phyloP scores from a whole-genome alignment of 2,329 filamentous ascomycete species.

The Aspergillus ustus region DNA sequence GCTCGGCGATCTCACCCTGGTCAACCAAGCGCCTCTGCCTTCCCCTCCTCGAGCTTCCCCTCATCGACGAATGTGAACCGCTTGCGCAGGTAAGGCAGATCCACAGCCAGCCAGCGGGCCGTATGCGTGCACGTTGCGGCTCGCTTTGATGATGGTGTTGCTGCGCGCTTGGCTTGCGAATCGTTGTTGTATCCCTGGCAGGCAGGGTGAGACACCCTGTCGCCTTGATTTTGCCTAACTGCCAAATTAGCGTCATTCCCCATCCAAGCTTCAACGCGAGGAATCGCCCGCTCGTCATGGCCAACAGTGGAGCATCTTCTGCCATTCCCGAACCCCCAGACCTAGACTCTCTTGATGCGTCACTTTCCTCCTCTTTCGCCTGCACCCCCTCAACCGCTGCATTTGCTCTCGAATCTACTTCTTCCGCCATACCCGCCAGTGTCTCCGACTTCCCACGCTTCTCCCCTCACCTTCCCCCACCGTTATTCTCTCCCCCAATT shows the following conservation, averaged over 20 bases:
- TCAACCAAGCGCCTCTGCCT: background rate
- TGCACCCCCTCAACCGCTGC: constrained; percentile 27
- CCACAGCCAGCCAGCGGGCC: constrained; percentile 21
- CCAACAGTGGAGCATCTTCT: constrained; percentile 20
- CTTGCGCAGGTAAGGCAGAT: constrained; percentile 13
- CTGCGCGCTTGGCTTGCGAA: constrained; percentile 1
- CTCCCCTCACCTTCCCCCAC: constrained; percentile 30
- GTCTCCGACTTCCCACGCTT: constrained; percentile 23
- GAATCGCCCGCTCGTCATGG: constrained; percentile 16
- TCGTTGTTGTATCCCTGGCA: background rate
- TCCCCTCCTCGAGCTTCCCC: background rate
- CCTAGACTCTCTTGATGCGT: constrained; percentile 19
- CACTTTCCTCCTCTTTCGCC: constrained; percentile 19
- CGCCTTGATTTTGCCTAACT: constrained; percentile 7
- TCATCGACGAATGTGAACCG: constrained; percentile 9
- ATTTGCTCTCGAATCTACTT: constrained; percentile 14
- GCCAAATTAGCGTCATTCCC: constrained; percentile 20
- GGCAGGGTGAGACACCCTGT: constrained; percentile 1
- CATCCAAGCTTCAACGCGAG: constrained; percentile 17
- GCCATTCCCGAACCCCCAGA: constrained; percentile 15
- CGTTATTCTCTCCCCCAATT: constrained; percentile 34
- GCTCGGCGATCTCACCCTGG: background rate
- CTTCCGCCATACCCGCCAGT: constrained; percentile 29
- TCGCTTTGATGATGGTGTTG: constrained; percentile 20
- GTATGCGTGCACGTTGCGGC: constrained; percentile 22